Base-by-base conservation (phyloP, 2,329 filamentous ascomycete species). In the Pseudocercospora fijiensis region DNA sequence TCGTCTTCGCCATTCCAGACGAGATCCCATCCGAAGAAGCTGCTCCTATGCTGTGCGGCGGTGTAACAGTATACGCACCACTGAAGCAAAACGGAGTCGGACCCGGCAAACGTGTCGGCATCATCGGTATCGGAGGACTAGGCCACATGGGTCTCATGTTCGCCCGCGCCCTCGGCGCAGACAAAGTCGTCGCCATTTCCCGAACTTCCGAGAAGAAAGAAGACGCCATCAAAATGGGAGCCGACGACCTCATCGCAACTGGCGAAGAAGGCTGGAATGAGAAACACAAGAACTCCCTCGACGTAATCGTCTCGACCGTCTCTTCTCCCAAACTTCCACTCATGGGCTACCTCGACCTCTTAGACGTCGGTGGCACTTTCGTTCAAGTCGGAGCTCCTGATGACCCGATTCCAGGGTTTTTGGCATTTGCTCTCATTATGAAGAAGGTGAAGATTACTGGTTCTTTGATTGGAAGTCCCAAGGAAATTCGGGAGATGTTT, bases 21-120 rank as follows among this genome's bases (percentile, higher is more conserved):
- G 71, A 65, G 0, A 65, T 87, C 27, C 72, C 76, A 1, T 81
- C 78, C 18, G 80, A 79, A n/a, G 77, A 82, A 61, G 84, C 83
- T 2, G 84, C 89, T 1, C 90, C 90, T 1, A 85, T 94, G 80
- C 82, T 94, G 24, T 94, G 91, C 73, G 91, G 87, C 1, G 90
- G 91, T 2, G 83, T 94, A 60, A 95, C 91, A 0, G 84, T 88
- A 0, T 95, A 85, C 73, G 84, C 85, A 3, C 90, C 91, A 0
- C 77, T 95, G 16, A 84, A 84, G 57, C 83, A 88, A 24, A 86
- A 90, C 43, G 86, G 85, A 1, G 83, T 85, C 30, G 90, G 90
- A 0, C 87, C 88, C 0, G 90, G 89, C 4, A 90, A 89, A 75
- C 81, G 78, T 1, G 88, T 94, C 0, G 90, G 86, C 0, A 84